phyloP scores from a whole-genome alignment of 768 basidiomycete species.

The Baorangia bicolor region DNA sequence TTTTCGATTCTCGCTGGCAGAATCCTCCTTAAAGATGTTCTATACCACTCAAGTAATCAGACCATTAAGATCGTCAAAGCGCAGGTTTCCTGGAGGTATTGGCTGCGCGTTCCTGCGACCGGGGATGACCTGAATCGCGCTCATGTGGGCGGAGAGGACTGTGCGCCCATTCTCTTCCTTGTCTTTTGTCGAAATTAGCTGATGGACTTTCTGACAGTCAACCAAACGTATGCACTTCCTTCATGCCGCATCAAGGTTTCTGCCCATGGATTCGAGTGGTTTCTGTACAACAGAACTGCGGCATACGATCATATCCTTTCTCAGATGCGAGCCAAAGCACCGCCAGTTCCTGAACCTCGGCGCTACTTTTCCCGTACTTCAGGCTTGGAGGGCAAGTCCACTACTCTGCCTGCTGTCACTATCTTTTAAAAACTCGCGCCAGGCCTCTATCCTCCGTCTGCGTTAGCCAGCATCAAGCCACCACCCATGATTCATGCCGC shows the following conservation, averaged over 20 bases:
- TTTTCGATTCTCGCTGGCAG: constrained; percentile 86
- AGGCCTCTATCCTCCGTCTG: constrained; percentile 29
- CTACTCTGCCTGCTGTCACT: background rate
- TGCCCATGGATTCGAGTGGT: constrained; percentile 88
- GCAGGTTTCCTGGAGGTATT: constrained; percentile 91
- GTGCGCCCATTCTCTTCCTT: constrained; percentile 38
- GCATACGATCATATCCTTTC: constrained; percentile 86
- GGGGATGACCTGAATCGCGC: constrained; percentile 61
- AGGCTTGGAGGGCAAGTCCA: constrained; percentile 37
- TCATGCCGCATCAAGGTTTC: constrained; percentile 82
- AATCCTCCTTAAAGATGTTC: constrained; percentile 83
- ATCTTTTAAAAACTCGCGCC: background rate
- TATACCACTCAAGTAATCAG: constrained; percentile 92
- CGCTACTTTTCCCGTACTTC: constrained; percentile 41
- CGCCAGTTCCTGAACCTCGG: constrained; percentile 29
- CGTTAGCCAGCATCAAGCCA: constrained; percentile 27
- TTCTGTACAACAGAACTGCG: constrained; percentile 86
- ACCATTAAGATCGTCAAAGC: constrained; percentile 82
- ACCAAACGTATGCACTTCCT: constrained; percentile 38
- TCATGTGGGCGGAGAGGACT: constrained; percentile 48
- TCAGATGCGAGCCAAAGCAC: constrained; percentile 53
- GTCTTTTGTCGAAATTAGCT: background rate
- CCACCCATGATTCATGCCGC: constrained; percentile 39
- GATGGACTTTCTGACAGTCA: constrained; percentile 29
- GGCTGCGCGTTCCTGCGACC: constrained; percentile 79